phyloP scores from a whole-genome alignment of 805 yeast genomes.

The Wickerhamiella sergipiensis region DNA sequence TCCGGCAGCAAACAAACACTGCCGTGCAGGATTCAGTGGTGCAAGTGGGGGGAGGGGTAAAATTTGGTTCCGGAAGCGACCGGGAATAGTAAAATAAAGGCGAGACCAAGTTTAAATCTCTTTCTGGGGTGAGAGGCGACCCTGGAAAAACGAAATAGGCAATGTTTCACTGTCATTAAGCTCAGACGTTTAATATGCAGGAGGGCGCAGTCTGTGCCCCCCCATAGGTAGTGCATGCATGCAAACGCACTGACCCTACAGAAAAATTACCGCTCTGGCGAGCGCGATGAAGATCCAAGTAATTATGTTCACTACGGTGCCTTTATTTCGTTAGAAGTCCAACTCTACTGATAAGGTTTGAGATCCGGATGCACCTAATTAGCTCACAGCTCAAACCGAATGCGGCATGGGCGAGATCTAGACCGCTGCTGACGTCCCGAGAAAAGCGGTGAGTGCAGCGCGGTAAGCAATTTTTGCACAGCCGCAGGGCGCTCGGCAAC shows the following conservation, averaged over 20 bases:
- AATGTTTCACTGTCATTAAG: not conserved
- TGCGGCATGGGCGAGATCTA: not conserved
- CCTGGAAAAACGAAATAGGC: not conserved
- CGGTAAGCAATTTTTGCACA: not conserved
- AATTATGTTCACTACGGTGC: too few species aligned
- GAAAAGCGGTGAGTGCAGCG: not conserved
- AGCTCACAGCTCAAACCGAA: not conserved
- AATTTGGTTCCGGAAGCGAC: too few species aligned
- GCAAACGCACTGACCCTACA: not conserved
- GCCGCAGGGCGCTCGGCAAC: not conserved
- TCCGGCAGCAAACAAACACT: not conserved
- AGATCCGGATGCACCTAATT: not conserved
- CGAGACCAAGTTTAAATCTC: not conserved
- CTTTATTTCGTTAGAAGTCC: too few species aligned
- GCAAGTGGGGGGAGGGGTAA: not conserved
- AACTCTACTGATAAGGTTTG: not conserved
- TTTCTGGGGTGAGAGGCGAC: not conserved
- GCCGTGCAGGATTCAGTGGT: not conserved
- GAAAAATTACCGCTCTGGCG: too few species aligned
- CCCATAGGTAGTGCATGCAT: not conserved
- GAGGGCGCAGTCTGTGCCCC: not conserved
- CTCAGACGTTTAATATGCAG: not conserved
- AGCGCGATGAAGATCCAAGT: too few species aligned
- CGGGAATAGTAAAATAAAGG: too few species aligned
- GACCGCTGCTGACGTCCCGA: not conserved